A percentile compares a stretch with the other conserved stretches of the same genome.
Evolutionary conservation across 805 yeast genomes (phyloP).

Genomic region (Lachancea fermentati): DNA sequence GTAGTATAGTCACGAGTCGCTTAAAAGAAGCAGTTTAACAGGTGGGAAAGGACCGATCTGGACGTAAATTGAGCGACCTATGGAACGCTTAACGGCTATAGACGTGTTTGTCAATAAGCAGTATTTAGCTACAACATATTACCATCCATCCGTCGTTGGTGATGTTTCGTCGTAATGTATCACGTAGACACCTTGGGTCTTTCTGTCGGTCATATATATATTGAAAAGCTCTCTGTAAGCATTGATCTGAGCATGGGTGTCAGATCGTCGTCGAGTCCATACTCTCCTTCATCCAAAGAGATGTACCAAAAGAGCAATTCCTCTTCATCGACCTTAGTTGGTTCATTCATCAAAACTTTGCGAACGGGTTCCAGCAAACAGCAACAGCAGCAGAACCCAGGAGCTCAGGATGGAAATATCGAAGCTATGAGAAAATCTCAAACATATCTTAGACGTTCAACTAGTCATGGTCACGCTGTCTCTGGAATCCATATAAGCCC

Average conservation of each 20-base stretch:
- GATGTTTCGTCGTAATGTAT: not conserved
- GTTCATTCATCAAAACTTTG: conserved; percentile 10
- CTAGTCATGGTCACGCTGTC: conserved; percentile 5
- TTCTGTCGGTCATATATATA: conserved; percentile 2
- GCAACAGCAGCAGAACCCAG: not conserved
- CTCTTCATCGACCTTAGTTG: conserved; percentile 9
- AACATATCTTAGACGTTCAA: conserved; percentile 2
- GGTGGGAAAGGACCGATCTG: too few species aligned
- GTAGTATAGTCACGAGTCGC: too few species aligned
- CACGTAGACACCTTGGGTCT: conserved; percentile 1
- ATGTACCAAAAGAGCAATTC: conserved; percentile 20
- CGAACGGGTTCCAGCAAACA: conserved; percentile 4
- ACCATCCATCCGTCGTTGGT: not conserved
- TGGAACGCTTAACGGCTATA: too few species aligned
- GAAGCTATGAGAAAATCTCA: conserved; percentile 29
- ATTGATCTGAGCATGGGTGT: conserved; percentile 20
- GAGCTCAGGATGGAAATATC: conserved; percentile 18
- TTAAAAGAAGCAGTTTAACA: too few species aligned
- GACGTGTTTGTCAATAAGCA: too few species aligned
- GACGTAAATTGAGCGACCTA: too few species aligned
- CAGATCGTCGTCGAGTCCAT: conserved; percentile 14
- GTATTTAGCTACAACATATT: too few species aligned
- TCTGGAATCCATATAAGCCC: conserved; percentile 10
- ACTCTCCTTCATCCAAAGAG: conserved; percentile 16
- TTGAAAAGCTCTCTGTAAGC: not conserved